Evolutionary conservation across 257 asterid genomes (phyloP).

Genomic region (Nicotiana noctiflora): DNA sequence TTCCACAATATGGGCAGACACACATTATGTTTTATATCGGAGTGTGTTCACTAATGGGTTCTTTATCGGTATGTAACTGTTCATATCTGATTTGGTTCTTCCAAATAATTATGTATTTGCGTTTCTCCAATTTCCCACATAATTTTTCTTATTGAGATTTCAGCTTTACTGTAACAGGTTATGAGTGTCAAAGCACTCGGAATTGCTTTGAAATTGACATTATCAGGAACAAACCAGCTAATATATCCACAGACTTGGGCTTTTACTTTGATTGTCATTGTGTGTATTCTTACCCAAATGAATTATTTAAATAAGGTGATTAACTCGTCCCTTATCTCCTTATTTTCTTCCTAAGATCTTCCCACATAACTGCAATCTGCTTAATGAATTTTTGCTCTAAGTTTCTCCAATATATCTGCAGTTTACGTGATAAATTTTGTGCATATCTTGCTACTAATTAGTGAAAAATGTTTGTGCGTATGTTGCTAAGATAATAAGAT

Average conservation of each 20-base stretch:
- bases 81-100: background rate
- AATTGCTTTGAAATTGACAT: conserved; percentile 79
- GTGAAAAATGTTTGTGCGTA: background rate
- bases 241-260: conserved; percentile 58
- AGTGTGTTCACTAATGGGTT: conserved; percentile 37
- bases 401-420: background rate
- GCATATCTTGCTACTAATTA: background rate
- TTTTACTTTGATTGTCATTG: conserved; percentile 54
- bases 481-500: background rate
- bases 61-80: conserved; percentile 62
- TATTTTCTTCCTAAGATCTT: background rate
- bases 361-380: background rate
- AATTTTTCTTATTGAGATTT: background rate
- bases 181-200: conserved; percentile 92
- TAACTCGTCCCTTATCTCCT: background rate
- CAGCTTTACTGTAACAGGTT: conserved; percentile 44
- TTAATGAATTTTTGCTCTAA: background rate
- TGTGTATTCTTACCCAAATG: conserved; percentile 75
- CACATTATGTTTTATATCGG: conserved; percentile 37
- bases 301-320: conserved; percentile 78
- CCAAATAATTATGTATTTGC: background rate
- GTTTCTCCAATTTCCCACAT: background rate
- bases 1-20: conserved; percentile 41
- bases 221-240: conserved; percentile 47
- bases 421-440: background rate